A percentile compares a stretch with the other conserved stretches of the same genome.
Conservation (phyloP, 106 monocot species). For the Platanthera guangdongensis region DNA sequence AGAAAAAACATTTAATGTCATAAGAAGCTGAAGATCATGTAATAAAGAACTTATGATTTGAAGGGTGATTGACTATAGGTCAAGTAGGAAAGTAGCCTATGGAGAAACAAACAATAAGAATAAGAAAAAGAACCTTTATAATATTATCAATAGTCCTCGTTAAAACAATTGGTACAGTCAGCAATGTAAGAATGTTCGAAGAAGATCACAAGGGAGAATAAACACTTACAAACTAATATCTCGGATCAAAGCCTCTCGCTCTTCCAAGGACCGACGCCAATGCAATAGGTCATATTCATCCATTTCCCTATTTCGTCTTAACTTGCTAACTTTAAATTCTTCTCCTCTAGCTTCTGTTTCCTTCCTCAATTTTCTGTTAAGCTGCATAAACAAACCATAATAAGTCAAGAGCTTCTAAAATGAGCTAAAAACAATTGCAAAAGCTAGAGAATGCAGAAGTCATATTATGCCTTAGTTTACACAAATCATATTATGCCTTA, state of each 20-base stretch:
- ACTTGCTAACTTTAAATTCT: constrained; percentile 38
- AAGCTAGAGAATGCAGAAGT: not conserved
- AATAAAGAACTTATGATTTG: not conserved
- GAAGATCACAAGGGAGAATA: not conserved
- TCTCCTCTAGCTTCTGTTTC: constrained; percentile 78
- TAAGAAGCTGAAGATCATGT: not conserved
- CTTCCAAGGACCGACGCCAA: constrained; percentile 85
- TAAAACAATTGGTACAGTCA: not conserved
- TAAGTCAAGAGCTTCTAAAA: not conserved
- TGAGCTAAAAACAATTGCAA: not conserved
- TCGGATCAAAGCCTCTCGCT: constrained; percentile 87
- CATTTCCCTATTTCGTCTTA: constrained; percentile 75
- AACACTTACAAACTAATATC: constrained; percentile 74
- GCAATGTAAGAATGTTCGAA: not conserved
- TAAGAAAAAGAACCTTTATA: not conserved
- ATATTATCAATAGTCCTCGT: not conserved
- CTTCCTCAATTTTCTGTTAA: constrained; percentile 61
- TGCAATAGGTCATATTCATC: constrained; percentile 87
- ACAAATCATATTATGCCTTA: not conserved
- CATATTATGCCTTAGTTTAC: not conserved
- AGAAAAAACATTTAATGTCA: not conserved
- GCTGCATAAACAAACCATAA: constrained; percentile 29
- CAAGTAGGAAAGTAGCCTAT: not conserved
- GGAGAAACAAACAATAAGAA: not conserved
- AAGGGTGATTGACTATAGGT: not conserved